Evolutionary conservation across 768 basidiomycete species (phyloP).

Genomic region (Tylopilus vinaceipallidus): DNA sequence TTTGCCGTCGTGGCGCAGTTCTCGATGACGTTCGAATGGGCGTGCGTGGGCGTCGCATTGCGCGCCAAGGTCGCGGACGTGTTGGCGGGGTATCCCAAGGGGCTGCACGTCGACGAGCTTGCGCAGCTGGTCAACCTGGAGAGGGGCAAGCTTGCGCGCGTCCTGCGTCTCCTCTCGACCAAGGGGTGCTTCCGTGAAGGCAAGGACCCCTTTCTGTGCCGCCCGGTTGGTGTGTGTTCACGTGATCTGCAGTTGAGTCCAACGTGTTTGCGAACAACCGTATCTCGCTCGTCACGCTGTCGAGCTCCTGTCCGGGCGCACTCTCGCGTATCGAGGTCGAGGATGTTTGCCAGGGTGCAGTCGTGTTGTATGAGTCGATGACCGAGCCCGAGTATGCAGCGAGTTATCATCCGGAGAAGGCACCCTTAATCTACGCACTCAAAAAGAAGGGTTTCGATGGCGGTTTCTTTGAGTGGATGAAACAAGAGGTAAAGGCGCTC

Average conservation of each 20-base stretch:
- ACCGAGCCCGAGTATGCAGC: too few relatives aligned
- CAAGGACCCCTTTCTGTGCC: background rate
- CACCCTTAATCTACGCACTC: constrained; percentile 21
- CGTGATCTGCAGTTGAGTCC: constrained; percentile 28
- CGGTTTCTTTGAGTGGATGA: constrained; percentile 23
- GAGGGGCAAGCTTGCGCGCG: constrained; percentile 28
- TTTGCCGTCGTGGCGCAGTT: constrained; percentile 6
- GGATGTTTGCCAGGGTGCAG: too few relatives aligned
- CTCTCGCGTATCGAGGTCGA: too few relatives aligned
- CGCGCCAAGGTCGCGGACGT: constrained; percentile 29
- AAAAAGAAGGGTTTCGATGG: constrained; percentile 16
- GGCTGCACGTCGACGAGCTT: constrained; percentile 28
- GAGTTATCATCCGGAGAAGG: too few relatives aligned
- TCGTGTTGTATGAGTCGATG: too few relatives aligned
- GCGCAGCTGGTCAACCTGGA: constrained; percentile 24
- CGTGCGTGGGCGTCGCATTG: constrained; percentile 24
- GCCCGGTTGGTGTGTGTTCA: too few relatives aligned
- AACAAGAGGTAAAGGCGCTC: constrained; percentile 24
- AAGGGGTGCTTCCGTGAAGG: constrained; percentile 34
- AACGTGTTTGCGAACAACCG: constrained; percentile 35
- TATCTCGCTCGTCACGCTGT: constrained; percentile 29
- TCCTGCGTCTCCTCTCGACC: constrained; percentile 31
- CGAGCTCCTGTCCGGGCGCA: background rate
- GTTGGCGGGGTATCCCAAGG: constrained; percentile 24
- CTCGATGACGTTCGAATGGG: constrained; percentile 25